A percentile compares a stretch with the other conserved stretches of the same genome.
These are phyloP conservation scores for Cryptococcus neoformans DNA, from an alignment of 1,284 basidiomycete species.

Conservation along the genomic window DNA sequence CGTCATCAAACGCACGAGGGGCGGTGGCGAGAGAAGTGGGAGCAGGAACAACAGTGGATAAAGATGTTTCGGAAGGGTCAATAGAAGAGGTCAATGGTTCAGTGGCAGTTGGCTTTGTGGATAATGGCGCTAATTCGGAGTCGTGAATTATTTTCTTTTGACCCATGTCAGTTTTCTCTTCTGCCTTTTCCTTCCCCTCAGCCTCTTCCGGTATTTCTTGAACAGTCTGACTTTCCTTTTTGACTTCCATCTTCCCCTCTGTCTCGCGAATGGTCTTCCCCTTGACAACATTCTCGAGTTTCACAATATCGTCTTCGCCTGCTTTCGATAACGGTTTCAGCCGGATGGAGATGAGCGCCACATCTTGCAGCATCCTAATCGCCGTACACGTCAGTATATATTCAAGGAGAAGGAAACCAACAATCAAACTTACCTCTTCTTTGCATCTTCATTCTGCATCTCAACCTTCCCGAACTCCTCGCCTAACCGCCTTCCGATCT, in stretches of 20 bases:
- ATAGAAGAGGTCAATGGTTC: too few relatives aligned
- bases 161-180: too few relatives aligned
- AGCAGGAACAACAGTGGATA: too few relatives aligned
- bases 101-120: too few relatives aligned
- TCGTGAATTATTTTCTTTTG: too few relatives aligned
- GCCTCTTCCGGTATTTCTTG: not conserved
- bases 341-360: constrained; percentile 68
- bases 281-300: constrained; percentile 71
- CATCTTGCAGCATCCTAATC: constrained; percentile 71
- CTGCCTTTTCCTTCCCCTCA: not conserved
- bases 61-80: too few relatives aligned
- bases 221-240: not conserved
- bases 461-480: constrained; percentile 80
- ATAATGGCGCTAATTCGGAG: too few relatives aligned
- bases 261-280: constrained; percentile 58
- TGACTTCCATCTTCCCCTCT: not conserved
- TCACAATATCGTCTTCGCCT: constrained; percentile 57
- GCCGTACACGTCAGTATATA: not conserved
- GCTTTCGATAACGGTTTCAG: constrained; percentile 57
- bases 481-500: constrained; percentile 82
- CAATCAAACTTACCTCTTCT: constrained; percentile 62
- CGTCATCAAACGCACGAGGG: too few relatives aligned
- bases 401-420: not conserved
- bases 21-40: too few relatives aligned
- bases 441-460: constrained; percentile 73